Percentiles rank a stretch among this genome's conserved stretches.
These are phyloP conservation scores for Capniomyces stellatus DNA, from an alignment of 371 early-diverging fungal genomes.

Conservation along the genomic window DNA sequence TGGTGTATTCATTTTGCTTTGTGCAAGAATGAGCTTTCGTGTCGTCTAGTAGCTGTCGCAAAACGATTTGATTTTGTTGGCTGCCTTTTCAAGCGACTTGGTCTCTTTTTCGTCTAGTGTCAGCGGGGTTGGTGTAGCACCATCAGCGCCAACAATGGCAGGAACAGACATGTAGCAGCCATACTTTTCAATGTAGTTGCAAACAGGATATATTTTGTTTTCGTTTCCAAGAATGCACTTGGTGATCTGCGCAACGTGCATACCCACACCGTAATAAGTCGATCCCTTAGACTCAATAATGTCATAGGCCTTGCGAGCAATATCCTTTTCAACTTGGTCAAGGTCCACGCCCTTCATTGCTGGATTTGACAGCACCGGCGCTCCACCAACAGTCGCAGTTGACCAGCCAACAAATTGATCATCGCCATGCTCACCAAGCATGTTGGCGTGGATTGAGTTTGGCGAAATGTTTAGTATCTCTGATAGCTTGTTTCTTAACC, in stretches of 20 bases:
- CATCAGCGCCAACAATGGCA: slow-evolving; percentile 45
- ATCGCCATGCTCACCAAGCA: slow-evolving; percentile 79
- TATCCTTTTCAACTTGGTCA: slow-evolving; percentile 30
- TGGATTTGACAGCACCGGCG: slow-evolving; percentile 43
- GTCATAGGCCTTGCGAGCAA: slow-evolving; percentile 55
- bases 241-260: slow-evolving; percentile 49
- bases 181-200: slow-evolving; percentile 38
- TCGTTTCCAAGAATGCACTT: slow-evolving; percentile 46
- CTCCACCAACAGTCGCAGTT: slow-evolving; percentile 50
- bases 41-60: slow-evolving; percentile 22
- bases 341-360: slow-evolving; percentile 34
- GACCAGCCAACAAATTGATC: slow-evolving; percentile 70
- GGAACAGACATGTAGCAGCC: slow-evolving; percentile 51
- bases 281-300: slow-evolving; percentile 76
- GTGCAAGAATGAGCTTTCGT: too few species aligned
- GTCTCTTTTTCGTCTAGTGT: slow-evolving; percentile 35
- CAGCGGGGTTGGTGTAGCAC: slow-evolving; percentile 44
- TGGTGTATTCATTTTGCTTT: too few species aligned
- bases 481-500: slow-evolving; percentile 47
- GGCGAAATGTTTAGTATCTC: slow-evolving; percentile 40
- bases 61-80: slow-evolving; percentile 27
- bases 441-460: slow-evolving; percentile 57
- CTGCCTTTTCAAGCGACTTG: slow-evolving; percentile 26
- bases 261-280: slow-evolving; percentile 75
- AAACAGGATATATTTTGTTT: slow-evolving; percentile 40